Evolutionary conservation across 257 asterid genomes (phyloP).

Genomic region (Nicotiana sylvestris): DNA sequence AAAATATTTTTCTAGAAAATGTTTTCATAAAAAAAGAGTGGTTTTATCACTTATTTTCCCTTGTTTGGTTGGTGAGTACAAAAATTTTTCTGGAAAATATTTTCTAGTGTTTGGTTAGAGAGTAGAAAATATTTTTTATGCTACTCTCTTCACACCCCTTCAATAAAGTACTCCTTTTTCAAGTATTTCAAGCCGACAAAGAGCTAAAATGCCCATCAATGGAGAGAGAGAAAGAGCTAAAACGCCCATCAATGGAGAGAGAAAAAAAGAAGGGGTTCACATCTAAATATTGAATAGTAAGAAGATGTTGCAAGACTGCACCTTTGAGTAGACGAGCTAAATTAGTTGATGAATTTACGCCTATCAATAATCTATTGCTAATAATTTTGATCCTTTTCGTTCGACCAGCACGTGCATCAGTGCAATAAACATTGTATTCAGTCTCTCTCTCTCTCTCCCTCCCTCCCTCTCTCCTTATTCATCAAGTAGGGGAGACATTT

Average conservation of each 20-base stretch:
- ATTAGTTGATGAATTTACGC: neutral
- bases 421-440: neutral
- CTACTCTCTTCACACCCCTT: too few relatives aligned
- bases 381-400: neutral
- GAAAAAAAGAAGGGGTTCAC: neutral
- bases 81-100: too few relatives aligned
- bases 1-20: too few relatives aligned
- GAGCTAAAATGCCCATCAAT: neutral
- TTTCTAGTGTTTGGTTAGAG: too few relatives aligned
- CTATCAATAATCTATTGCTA: neutral
- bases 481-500: slow-evolving; percentile 7
- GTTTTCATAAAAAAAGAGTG: too few relatives aligned
- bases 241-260: neutral
- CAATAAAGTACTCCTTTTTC: too few relatives aligned
- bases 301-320: neutral
- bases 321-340: neutral
- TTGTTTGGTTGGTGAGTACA: too few relatives aligned
- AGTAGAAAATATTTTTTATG: too few relatives aligned
- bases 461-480: neutral
- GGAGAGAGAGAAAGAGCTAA: neutral
- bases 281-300: neutral
- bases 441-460: neutral
- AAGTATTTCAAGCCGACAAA: neutral
- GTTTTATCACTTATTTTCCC: too few relatives aligned
- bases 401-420: neutral